Evolutionary conservation across 2,329 filamentous ascomycete genomes (phyloP).

Genomic region (Phialophora expanda): DNA sequence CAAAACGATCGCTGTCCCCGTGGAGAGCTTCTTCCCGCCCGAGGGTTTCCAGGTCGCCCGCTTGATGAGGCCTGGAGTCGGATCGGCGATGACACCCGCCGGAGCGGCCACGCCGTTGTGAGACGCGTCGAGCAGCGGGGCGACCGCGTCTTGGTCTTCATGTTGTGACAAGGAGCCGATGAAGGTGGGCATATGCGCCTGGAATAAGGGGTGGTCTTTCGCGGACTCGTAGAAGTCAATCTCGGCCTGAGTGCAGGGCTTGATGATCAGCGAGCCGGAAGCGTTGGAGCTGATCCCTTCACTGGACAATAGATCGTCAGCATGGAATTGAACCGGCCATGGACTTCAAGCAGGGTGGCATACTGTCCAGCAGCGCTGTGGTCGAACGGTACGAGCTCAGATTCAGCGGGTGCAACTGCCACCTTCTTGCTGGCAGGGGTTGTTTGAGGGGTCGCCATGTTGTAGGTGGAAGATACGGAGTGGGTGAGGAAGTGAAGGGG

Average conservation of each 20-base stretch:
- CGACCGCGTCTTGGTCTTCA: slow-evolving; percentile 51
- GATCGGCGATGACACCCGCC: slow-evolving; percentile 40
- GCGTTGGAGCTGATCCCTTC: slow-evolving; percentile 87
- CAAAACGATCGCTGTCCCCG: slow-evolving; percentile 79
- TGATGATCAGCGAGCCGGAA: slow-evolving; percentile 86
- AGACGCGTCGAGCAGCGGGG: slow-evolving; percentile 51
- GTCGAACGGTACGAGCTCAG: slow-evolving; percentile 50
- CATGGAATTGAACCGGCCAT: not conserved
- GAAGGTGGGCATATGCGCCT: slow-evolving; percentile 80
- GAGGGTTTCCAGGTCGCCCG: slow-evolving; percentile 52
- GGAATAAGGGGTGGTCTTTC: slow-evolving; percentile 70
- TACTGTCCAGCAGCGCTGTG: slow-evolving; percentile 57
- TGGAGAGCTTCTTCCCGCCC: slow-evolving; percentile 70
- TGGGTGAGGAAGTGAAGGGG: not conserved
- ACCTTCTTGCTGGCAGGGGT: slow-evolving; percentile 18
- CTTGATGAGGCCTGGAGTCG: slow-evolving; percentile 32
- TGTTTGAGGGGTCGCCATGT: slow-evolving; percentile 9
- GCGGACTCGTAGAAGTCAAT: slow-evolving; percentile 87
- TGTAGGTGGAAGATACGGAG: not conserved
- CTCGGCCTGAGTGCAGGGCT: slow-evolving; percentile 86
- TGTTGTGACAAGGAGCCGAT: slow-evolving; percentile 79
- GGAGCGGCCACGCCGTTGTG: slow-evolving; percentile 51
- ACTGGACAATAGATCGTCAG: slow-evolving; percentile 55
- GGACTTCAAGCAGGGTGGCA: slow-evolving; percentile 40
- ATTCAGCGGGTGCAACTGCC: slow-evolving; percentile 23